phyloP scores from a whole-genome alignment of 1,284 basidiomycete genomes.

The Ustilago esculenta region DNA sequence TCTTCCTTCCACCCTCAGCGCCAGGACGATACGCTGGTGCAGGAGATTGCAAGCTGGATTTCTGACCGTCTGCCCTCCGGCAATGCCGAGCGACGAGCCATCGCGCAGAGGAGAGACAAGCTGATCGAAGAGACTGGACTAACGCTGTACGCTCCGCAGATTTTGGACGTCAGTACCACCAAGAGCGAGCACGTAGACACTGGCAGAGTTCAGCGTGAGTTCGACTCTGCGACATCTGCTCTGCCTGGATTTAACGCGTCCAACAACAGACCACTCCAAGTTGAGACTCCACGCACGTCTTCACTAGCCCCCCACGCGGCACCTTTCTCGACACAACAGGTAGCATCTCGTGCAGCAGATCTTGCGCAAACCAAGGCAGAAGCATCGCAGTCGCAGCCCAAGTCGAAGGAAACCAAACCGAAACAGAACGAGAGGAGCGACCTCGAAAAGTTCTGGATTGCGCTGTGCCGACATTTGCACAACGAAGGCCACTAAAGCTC shows the following conservation, averaged over 20 bases:
- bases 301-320: conserved; percentile 7
- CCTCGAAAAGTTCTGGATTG: conserved; percentile 63
- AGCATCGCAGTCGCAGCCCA: neutral
- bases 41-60: conserved; percentile 60
- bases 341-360: neutral
- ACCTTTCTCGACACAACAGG: conserved; percentile 17
- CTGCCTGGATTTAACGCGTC: no score
- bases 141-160: conserved; percentile 18
- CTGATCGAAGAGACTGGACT: conserved; percentile 33
- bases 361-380: neutral
- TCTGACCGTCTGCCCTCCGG: conserved; percentile 59
- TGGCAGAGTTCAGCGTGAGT: no score
- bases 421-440: conserved; percentile 21
- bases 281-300: neutral
- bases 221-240: no score
- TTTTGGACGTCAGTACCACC: neutral
- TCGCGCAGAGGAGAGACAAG: conserved; percentile 38
- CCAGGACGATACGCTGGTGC: conserved; percentile 47
- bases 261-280: no score
- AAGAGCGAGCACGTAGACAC: no score
- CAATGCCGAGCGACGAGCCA: conserved; percentile 47
- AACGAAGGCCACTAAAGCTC: conserved; percentile 56
- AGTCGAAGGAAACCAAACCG: conserved; percentile 1
- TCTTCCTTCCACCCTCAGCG: conserved; percentile 42
- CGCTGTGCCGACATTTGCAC: conserved; percentile 61